A percentile compares a stretch with the other conserved stretches of the same genome.
Conservation (phyloP, 345 rosid genomes). For the Eucalyptus rudis region DNA sequence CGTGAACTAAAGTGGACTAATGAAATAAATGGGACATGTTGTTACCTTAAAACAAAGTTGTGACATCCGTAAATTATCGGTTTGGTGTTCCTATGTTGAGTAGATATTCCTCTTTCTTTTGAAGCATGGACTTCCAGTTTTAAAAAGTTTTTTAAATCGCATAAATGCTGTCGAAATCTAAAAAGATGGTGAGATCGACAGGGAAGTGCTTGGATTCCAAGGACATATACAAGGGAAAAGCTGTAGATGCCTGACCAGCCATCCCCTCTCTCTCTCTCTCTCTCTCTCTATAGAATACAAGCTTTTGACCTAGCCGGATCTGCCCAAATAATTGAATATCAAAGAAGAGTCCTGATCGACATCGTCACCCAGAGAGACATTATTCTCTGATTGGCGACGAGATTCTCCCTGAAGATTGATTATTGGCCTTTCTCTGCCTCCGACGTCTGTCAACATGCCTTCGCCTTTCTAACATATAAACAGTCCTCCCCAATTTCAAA, state of each 20-base stretch:
- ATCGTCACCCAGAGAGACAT: background rate
- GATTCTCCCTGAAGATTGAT: background rate
- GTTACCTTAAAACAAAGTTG: background rate
- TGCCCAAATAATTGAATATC: background rate
- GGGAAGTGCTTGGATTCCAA: background rate
- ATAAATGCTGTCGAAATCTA: background rate
- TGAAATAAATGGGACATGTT: background rate
- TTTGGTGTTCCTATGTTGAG: background rate
- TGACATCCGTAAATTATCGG: background rate
- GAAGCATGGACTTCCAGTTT: background rate
- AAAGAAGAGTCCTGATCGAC: background rate
- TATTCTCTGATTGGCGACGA: background rate
- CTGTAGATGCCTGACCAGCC: background rate
- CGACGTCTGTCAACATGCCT: background rate
- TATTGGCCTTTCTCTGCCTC: background rate
- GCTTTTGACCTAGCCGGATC: background rate
- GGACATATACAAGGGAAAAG: background rate
- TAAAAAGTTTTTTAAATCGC: background rate
- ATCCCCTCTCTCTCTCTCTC: background rate
- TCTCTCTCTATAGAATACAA: background rate
- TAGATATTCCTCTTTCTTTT: background rate
- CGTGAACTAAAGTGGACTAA: slow-evolving; percentile 15
- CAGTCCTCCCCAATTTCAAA: background rate
- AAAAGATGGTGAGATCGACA: background rate
- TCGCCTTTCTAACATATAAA: background rate